Evolutionary conservation across 345 rosid species (phyloP).

Genomic region (Noccaea caerulescens): DNA sequence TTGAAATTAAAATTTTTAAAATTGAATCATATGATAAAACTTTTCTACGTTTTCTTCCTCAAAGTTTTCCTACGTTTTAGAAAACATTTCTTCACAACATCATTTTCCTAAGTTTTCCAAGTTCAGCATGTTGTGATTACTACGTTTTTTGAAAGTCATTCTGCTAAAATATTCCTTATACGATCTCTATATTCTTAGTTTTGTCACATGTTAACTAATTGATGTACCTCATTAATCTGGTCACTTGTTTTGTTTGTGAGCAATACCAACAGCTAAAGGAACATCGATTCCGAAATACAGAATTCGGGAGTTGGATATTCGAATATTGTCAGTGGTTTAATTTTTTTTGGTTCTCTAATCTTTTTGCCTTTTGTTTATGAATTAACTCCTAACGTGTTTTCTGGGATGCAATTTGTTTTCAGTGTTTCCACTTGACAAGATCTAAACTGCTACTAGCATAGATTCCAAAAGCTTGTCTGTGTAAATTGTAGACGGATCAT

Average conservation of each 20-base stretch:
- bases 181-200: slow-evolving; percentile 17
- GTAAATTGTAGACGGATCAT: slow-evolving; percentile 37
- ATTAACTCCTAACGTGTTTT: slow-evolving; percentile 19
- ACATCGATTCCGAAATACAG: slow-evolving; percentile 25
- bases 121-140: slow-evolving; percentile 24
- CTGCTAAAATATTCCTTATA: too few relatives aligned
- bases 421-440: slow-evolving; percentile 21
- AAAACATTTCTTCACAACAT: not conserved
- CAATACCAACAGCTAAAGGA: slow-evolving; percentile 33
- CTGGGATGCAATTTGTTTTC: slow-evolving; percentile 24
- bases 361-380: slow-evolving; percentile 3
- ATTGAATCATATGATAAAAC: slow-evolving; percentile 9
- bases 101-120: not conserved
- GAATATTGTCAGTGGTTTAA: not conserved
- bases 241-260: slow-evolving; percentile 37
- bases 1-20: not conserved
- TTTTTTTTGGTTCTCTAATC: not conserved
- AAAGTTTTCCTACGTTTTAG: slow-evolving; percentile 7
- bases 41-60: not conserved
- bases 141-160: slow-evolving; percentile 4
- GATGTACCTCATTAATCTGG: slow-evolving; percentile 8
- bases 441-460: slow-evolving; percentile 8
- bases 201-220: slow-evolving; percentile 29
- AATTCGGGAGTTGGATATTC: slow-evolving; percentile 20
- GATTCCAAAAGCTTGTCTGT: slow-evolving; percentile 13